Evolutionary conservation across 2,329 filamentous ascomycete genomes (phyloP).

Genomic region (Eutypa lata): DNA sequence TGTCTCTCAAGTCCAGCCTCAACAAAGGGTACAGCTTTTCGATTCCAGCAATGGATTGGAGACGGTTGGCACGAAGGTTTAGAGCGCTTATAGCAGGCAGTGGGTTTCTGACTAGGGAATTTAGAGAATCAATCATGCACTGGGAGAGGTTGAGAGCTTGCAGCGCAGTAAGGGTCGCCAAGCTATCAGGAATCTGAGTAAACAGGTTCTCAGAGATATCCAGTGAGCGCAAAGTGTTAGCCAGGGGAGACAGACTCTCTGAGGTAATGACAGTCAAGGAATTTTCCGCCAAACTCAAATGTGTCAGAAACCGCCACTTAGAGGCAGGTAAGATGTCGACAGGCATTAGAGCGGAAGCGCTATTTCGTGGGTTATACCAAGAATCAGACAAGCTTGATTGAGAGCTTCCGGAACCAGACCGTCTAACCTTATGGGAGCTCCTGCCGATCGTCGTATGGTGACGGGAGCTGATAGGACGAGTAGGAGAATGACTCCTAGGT

Average conservation of each 20-base stretch:
- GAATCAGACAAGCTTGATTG: constrained; percentile 73
- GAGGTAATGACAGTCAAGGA: constrained; percentile 76
- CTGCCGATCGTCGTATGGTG: constrained; percentile 66
- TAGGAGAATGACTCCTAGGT: constrained; percentile 77
- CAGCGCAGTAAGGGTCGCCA: constrained; percentile 82
- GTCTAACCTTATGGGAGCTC: constrained; percentile 70
- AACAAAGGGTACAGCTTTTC: constrained; percentile 87
- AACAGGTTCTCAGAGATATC: constrained; percentile 93
- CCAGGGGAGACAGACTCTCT: constrained; percentile 73
- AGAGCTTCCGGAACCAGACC: constrained; percentile 90
- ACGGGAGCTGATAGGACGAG: constrained; percentile 71
- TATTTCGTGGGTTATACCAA: constrained; percentile 64
- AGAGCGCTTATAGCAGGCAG: constrained; percentile 90
- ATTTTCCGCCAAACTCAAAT: constrained; percentile 90
- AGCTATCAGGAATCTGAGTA: constrained; percentile 86
- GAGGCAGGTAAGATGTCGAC: constrained; percentile 72
- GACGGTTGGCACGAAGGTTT: constrained; percentile 84
- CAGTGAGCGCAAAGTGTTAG: constrained; percentile 84
- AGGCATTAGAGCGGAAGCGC: constrained; percentile 73
- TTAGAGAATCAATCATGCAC: constrained; percentile 95
- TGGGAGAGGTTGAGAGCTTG: constrained; percentile 90
- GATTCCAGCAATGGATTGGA: constrained; percentile 83
- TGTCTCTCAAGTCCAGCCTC: constrained; percentile 86
- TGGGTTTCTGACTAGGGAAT: constrained; percentile 80
- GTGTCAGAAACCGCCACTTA: constrained; percentile 93